Conservation (phyloP, 1,139 yeast species). For the Pichia sp. region DNA sequence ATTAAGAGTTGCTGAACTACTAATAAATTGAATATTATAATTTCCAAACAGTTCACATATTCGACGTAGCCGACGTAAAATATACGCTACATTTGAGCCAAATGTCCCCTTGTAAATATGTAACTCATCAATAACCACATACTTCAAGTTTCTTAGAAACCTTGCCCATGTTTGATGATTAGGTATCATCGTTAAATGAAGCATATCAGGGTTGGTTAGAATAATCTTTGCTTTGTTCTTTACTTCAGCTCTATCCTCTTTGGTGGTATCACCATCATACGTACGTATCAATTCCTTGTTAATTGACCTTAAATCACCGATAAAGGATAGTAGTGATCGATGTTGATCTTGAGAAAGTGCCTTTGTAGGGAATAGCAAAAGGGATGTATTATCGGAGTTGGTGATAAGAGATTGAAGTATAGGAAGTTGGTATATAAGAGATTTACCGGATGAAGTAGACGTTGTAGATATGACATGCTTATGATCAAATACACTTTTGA, state of each 20-base stretch:
- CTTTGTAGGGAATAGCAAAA: slow-evolving; percentile 91
- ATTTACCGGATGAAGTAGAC: slow-evolving; percentile 92
- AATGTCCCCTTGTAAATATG: slow-evolving; percentile 87
- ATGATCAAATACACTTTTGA: slow-evolving; percentile 46
- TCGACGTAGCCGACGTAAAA: slow-evolving; percentile 70
- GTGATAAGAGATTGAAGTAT: slow-evolving; percentile 46
- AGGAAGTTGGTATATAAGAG: slow-evolving; percentile 84
- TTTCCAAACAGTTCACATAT: slow-evolving; percentile 51
- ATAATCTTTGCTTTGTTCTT: slow-evolving; percentile 65
- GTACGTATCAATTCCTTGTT: slow-evolving; percentile 48
- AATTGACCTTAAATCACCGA: slow-evolving; percentile 34
- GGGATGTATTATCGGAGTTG: slow-evolving; percentile 59
- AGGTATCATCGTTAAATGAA: slow-evolving; percentile 81
- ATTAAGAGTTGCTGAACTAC: slow-evolving; percentile 89
- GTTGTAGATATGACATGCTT: slow-evolving; percentile 80
- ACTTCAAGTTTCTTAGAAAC: slow-evolving; percentile 56
- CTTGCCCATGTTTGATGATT: slow-evolving; percentile 64
- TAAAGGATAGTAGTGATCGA: slow-evolving; percentile 60
- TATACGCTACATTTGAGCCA: slow-evolving; percentile 85
- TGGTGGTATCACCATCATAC: slow-evolving; percentile 88
- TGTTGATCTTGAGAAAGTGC: slow-evolving; percentile 96
- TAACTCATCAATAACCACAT: slow-evolving; percentile 81
- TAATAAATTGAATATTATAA: slow-evolving; percentile 50
- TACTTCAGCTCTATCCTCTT: slow-evolving; percentile 42
- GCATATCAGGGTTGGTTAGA: slow-evolving; percentile 91